These are phyloP conservation scores for Clavispora santaluciae DNA, from an alignment of 805 yeast genomes.

Conservation along the genomic window DNA sequence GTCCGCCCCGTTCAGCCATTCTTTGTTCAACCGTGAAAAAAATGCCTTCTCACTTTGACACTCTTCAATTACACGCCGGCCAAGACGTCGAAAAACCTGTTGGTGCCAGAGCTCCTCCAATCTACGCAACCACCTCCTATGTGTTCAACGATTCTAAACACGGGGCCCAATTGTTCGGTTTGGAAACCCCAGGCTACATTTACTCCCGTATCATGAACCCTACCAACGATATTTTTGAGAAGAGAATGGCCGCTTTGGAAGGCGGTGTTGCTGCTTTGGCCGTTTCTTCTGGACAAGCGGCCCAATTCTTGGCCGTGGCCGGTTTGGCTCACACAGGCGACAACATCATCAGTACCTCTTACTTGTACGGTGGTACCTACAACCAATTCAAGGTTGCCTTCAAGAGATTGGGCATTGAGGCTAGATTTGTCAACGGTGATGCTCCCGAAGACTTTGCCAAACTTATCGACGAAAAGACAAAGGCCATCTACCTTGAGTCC, in stretches of 20 bases:
- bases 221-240: slow-evolving; percentile 85
- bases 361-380: slow-evolving; percentile 92
- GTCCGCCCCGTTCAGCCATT: not conserved
- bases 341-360: slow-evolving; percentile 82
- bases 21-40: not conserved
- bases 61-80: slow-evolving; percentile 93
- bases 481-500: slow-evolving; percentile 84
- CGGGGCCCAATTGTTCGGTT: slow-evolving; percentile 86
- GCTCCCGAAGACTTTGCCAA: slow-evolving; percentile 66
- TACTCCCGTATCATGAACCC: slow-evolving; percentile 93
- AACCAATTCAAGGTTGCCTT: slow-evolving; percentile 92
- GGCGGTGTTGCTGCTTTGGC: slow-evolving; percentile 90
- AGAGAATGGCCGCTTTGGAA: slow-evolving; percentile 88
- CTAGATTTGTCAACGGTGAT: slow-evolving; percentile 83
- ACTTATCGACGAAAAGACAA: slow-evolving; percentile 76
- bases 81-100: slow-evolving; percentile 64
- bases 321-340: slow-evolving; percentile 86
- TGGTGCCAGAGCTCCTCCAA: slow-evolving; percentile 86
- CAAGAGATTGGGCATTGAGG: slow-evolving; percentile 82
- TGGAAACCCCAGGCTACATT: slow-evolving; percentile 78
- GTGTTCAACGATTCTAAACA: slow-evolving; percentile 85
- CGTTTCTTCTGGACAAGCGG: slow-evolving; percentile 94
- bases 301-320: slow-evolving; percentile 79
- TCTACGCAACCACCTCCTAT: slow-evolving; percentile 87
- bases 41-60: slow-evolving; percentile 73